Conservation (phyloP, 148 eudicot species). For the Fagopyrum tataricum region DNA sequence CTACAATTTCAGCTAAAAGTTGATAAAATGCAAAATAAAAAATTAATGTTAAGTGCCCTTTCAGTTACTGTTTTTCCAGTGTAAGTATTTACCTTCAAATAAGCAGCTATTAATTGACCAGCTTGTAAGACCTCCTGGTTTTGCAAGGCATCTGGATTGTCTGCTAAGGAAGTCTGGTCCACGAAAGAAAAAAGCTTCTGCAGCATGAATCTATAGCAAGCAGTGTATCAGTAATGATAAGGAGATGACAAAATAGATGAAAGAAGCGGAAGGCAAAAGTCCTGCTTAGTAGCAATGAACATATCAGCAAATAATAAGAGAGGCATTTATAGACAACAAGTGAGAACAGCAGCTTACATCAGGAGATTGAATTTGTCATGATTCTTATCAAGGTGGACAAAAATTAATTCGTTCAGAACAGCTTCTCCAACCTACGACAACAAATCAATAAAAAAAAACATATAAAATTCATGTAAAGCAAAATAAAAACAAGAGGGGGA, state of each 20-base stretch:
- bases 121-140: slow-evolving; percentile 86
- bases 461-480: not conserved
- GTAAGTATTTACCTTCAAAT: slow-evolving; percentile 60
- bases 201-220: slow-evolving; percentile 67
- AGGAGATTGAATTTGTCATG: slow-evolving; percentile 91
- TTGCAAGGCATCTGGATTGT: slow-evolving; percentile 87
- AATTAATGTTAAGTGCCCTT: not conserved
- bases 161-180: slow-evolving; percentile 85
- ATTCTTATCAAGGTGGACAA: slow-evolving; percentile 85
- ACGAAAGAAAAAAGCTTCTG: slow-evolving; percentile 92
- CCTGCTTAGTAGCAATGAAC: not conserved
- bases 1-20: not conserved
- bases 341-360: slow-evolving; percentile 42
- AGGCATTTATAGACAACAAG: not conserved
- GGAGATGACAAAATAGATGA: not conserved
- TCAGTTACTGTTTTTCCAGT: no score
- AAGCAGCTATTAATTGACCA: slow-evolving; percentile 77
- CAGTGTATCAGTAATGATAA: slow-evolving; percentile 1
- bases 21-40: not conserved
- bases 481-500: not conserved
- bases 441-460: slow-evolving; percentile 6
- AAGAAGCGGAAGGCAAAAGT: not conserved
- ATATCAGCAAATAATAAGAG: slow-evolving; percentile 12
- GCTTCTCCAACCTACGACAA: slow-evolving; percentile 69
- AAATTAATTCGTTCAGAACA: slow-evolving; percentile 67